Percentiles rank a stretch among this genome's conserved stretches.
Conservation (phyloP, 1,284 basidiomycete genomes). For the Ceratobasidium sp. region DNA sequence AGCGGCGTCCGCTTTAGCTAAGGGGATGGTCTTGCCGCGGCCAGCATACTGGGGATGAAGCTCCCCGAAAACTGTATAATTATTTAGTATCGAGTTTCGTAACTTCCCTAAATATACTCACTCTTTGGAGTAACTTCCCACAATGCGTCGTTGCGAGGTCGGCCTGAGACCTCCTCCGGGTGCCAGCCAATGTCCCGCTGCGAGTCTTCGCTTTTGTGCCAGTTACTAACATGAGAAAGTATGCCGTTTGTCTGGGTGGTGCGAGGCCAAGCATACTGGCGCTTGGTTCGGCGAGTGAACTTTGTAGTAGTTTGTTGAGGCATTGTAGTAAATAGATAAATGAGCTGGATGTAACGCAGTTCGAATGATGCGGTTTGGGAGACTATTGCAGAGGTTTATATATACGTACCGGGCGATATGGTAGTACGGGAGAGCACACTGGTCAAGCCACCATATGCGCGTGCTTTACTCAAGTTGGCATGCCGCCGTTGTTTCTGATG, state of each 20-base stretch:
- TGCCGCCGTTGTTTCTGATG: too few species aligned
- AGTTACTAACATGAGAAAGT: constrained; percentile 8
- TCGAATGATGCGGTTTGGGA: too few species aligned
- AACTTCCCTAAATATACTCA: not conserved
- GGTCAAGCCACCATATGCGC: too few species aligned
- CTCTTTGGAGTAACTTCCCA: constrained; percentile 21
- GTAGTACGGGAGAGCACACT: too few species aligned
- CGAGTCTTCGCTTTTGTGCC: constrained; percentile 18
- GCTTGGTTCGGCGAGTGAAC: constrained; percentile 20
- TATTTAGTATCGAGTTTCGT: not conserved
- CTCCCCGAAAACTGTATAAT: constrained; percentile 16
- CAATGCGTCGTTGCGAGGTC: not conserved
- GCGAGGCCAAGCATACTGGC: not conserved
- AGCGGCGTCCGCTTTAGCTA: constrained; percentile 4
- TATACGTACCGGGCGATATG: too few species aligned
- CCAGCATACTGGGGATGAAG: constrained; percentile 13
- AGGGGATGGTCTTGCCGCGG: not conserved
- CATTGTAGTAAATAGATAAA: too few species aligned
- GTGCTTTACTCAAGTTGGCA: too few species aligned
- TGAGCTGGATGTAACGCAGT: too few species aligned
- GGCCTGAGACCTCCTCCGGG: not conserved
- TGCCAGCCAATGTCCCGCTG: constrained; percentile 6
- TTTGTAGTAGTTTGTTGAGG: too few species aligned
- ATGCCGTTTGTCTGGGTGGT: constrained; percentile 28
- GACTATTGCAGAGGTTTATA: too few species aligned